These are phyloP conservation scores for Sugiyamaella castrensis DNA, from an alignment of 1,139 yeast species.

Conservation along the genomic window DNA sequence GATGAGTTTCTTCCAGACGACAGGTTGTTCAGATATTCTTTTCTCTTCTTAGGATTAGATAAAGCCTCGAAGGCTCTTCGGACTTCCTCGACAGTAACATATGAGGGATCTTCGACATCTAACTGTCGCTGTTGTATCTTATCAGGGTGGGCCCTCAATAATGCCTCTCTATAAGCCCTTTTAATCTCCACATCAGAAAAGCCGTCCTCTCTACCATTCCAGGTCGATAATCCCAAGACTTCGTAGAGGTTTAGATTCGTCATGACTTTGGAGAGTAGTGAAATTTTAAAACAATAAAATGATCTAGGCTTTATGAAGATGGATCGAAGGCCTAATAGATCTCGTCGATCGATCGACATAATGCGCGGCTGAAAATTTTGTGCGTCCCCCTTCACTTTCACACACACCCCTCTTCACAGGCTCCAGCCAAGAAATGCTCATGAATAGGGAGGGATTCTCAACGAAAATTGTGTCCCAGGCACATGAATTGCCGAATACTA, in stretches of 20 bases:
- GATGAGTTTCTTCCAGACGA: conserved; percentile 24
- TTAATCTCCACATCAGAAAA: conserved; percentile 48
- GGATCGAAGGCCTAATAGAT: too few relatives aligned
- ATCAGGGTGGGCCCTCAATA: conserved; percentile 76
- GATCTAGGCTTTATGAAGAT: too few relatives aligned
- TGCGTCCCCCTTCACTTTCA: too few relatives aligned
- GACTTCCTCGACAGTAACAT: conserved; percentile 42
- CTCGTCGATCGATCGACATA: too few relatives aligned
- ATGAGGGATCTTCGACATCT: conserved; percentile 3
- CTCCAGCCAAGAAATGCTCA: too few relatives aligned
- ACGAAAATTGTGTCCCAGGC: too few relatives aligned
- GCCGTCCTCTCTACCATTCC: conserved; percentile 7
- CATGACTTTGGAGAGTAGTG: background rate
- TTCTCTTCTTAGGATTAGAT: conserved; percentile 41
- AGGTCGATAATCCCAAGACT: conserved; percentile 3
- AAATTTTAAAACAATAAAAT: too few relatives aligned
- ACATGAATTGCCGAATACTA: too few relatives aligned
- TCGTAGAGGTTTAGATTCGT: conserved; percentile 4
- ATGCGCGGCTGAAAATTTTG: too few relatives aligned
- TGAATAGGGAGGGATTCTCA: too few relatives aligned
- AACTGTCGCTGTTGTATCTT: conserved; percentile 41
- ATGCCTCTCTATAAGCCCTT: conserved; percentile 55
- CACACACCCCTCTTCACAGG: too few relatives aligned
- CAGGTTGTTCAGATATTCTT: conserved; percentile 50
- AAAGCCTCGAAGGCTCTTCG: conserved; percentile 61